Base-by-base conservation (phyloP, 1,139 yeast genomes). In the Debaryomyces fabryi region DNA sequence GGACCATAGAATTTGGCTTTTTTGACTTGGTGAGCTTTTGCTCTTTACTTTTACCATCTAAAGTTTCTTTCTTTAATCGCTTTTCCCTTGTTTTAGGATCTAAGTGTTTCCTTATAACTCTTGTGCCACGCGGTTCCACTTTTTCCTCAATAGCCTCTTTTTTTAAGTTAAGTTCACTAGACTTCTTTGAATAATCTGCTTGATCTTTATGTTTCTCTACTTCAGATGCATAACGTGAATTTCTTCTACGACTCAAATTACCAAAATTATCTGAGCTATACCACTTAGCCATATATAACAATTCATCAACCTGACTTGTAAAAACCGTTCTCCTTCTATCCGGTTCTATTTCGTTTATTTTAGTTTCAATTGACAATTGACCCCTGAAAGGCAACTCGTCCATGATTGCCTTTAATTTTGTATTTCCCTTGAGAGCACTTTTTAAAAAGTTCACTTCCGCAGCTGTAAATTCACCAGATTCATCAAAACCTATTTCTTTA, bases 201-300 rank as follows among this genome's bases (percentile, higher is more conserved):
- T 12, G 6, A 27, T 12, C 20, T 25, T 18, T 5, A 15, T 15
- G n/a, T 27, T 24, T 4, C 15, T 27, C 16, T 15, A 25, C 3
- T 8, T 20, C 30, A 52, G 48, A 46, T 45, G 58, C 50, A 44
- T 48, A 36, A 47, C 57, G 39, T 38, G 45, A 29, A 15, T 42
- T 43, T 36, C 48, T 30, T 46, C 59, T 48, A 37, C 52, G 30
- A 36, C 36, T 23, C 46, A 57, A 45, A 43, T 56, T 54, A 48
- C 53, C 57, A 40, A 58, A 61, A 10, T 59, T 59, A 54, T 58
- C 58, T 15, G 69, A 66, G 21, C 42, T 27, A 42, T 46, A 46
- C 79, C 78, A 72, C 47, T 67, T 62, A 1, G 77, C 74, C 51
- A 70, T 73, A 50, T 73, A 74, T 6, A 67, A 50, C 41, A 74